Evolutionary conservation across 2,329 filamentous ascomycete genomes (phyloP).

Genomic region (Aspergillus fischeri): DNA sequence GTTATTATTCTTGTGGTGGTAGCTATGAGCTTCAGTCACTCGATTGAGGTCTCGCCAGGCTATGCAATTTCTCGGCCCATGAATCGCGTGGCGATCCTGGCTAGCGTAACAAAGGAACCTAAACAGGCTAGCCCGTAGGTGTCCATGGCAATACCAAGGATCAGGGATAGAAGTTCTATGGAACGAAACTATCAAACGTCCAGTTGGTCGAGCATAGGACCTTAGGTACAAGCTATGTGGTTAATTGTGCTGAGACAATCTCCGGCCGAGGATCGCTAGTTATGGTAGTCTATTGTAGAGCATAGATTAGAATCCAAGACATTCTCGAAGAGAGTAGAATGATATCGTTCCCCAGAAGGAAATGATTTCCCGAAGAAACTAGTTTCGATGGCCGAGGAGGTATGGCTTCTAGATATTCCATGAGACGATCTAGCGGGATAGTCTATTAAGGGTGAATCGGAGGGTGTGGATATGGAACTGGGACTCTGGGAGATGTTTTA

Average conservation of each 20-base stretch:
- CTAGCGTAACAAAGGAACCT: not conserved
- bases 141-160: not conserved
- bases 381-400: not conserved
- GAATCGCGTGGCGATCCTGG: not conserved
- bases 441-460: not conserved
- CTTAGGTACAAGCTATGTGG: too few relatives aligned
- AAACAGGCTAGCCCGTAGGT: not conserved
- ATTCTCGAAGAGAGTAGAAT: not conserved
- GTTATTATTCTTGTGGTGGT: not conserved
- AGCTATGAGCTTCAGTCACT: not conserved
- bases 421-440: constrained; percentile 4
- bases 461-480: not conserved
- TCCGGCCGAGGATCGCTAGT: not conserved
- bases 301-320: not conserved
- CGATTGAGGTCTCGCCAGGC: not conserved
- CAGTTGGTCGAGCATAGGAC: not conserved
- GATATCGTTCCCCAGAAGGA: not conserved
- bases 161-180: not conserved
- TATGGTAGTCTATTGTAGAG: not conserved
- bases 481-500: not conserved
- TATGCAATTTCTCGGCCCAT: not conserved
- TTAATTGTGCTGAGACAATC: not conserved
- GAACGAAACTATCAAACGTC: not conserved
- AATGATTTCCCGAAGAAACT: not conserved
- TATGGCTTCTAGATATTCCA: not conserved